Evolutionary conservation across 768 basidiomycete species (phyloP).

Genomic region (Russula foetens): DNA sequence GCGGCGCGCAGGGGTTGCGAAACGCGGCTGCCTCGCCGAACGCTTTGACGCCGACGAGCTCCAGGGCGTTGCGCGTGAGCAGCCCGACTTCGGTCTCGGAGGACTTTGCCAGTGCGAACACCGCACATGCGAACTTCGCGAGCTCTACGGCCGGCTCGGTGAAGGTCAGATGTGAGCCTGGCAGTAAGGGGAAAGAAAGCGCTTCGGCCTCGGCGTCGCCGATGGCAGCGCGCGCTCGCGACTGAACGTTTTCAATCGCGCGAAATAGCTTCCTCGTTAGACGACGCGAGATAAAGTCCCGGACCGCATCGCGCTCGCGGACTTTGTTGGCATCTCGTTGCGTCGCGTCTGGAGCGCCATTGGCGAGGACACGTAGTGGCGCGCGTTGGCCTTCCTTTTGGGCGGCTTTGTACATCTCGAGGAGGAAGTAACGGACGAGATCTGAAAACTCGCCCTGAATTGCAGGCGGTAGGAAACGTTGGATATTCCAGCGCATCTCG

Average conservation of each 20-base stretch:
- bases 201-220: conserved; percentile 46
- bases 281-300: conserved; percentile 70
- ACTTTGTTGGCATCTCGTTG: conserved; percentile 60
- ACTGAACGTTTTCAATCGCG: conserved; percentile 52
- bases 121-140: conserved; percentile 78
- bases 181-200: conserved; percentile 78
- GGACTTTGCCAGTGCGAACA: conserved; percentile 73
- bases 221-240: conserved; percentile 51
- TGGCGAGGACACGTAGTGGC: conserved; percentile 68
- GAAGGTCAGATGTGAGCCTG: conserved; percentile 75
- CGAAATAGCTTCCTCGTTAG: conserved; percentile 78
- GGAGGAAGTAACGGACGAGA: conserved; percentile 73
- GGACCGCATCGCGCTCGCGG: conserved; percentile 58
- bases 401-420: conserved; percentile 72
- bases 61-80: conserved; percentile 81
- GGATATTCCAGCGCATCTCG: conserved; percentile 91
- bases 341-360: conserved; percentile 51
- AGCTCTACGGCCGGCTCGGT: conserved; percentile 83
- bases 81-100: conserved; percentile 81
- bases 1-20: conserved; percentile 85
- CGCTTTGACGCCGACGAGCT: conserved; percentile 78
- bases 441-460: conserved; percentile 70
- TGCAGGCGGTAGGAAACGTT: conserved; percentile 76
- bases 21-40: conserved; percentile 82
- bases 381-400: conserved; percentile 55